These are phyloP conservation scores for Starmerella sirachaensis DNA, from an alignment of 805 yeast genomes.

Conservation along the genomic window DNA sequence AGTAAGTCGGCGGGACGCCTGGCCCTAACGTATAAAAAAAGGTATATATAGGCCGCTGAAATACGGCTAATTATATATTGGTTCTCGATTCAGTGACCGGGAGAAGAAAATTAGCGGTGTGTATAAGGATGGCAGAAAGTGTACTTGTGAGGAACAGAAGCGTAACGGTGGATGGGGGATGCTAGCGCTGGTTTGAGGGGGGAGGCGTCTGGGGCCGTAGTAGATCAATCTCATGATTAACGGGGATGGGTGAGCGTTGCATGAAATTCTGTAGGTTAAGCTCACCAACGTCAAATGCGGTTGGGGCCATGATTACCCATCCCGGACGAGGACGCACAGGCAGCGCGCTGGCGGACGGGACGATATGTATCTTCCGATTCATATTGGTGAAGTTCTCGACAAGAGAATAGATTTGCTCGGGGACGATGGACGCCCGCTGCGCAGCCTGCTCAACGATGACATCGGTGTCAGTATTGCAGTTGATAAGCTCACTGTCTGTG, in stretches of 20 bases:
- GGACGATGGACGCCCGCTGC: conserved; percentile 37
- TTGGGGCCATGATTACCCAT: conserved; percentile 86
- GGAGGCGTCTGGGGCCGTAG: conserved; percentile 77
- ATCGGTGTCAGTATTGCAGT: conserved; percentile 88
- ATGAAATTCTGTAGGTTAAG: conserved; percentile 41
- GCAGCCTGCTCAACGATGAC: conserved; percentile 49
- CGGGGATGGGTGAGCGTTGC: conserved; percentile 39
- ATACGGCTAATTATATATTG: not conserved
- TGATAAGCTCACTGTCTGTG: conserved; percentile 70
- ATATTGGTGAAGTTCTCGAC: conserved; percentile 84
- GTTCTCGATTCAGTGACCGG: not conserved
- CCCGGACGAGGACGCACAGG: conserved; percentile 64
- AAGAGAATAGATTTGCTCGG: conserved; percentile 63
- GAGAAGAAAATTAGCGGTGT: not conserved
- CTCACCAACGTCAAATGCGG: conserved; percentile 53
- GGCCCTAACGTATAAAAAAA: not conserved
- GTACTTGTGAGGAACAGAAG: no score
- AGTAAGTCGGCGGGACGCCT: conserved; percentile 4
- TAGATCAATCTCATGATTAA: conserved; percentile 59
- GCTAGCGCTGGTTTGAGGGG: not conserved
- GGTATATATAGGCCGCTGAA: not conserved
- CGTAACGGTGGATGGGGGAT: no score
- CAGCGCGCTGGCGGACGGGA: conserved; percentile 51
- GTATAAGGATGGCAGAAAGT: no score
- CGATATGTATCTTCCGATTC: conserved; percentile 68